Base-by-base conservation (phyloP, 371 early-diverging fungal genomes). In the Mucor indicus region DNA sequence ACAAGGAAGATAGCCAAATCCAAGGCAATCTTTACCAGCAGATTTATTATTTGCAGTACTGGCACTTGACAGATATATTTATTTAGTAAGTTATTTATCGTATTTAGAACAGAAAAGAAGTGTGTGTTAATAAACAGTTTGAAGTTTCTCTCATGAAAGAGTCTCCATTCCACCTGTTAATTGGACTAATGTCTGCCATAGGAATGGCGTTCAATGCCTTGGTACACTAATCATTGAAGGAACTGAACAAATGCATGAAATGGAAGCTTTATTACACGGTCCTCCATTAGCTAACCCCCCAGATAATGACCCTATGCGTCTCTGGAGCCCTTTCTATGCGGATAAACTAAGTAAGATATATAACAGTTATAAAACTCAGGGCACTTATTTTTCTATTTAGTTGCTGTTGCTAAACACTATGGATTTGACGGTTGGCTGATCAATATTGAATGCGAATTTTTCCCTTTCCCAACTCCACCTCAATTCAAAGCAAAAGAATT, bases 351-450 rank as follows among this genome's bases (percentile, higher is more conserved):
- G 76, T 71, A 58, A 38, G 20, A 15, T 32, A 25, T 0, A 12
- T 11, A 16, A 3, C 6, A n/a, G 12, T 41, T 10, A 30, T 16
- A 11, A 31, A 17, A 16, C 8, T 6, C n/a, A n/a, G n/a, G n/a
- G n/a, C 31, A 19, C 11, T 24, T 12, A 40, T 35, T 29, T 10
- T 12, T 29, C 29, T 25, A 13, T 42, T 25, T 45, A 74, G 84
- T 86, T 3, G 74, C 69, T 4, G 39, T 86, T 33, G 83, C 86
- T 0, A 59, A 68, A 15, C 72, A 78, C 48, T 86, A 80, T 53
- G 60, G 66, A 16, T 86, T 86, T 66, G 85, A 84, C 51, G 85
- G 87, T 6, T 86, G 82, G 80, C 67, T 86, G 39, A 62, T 86
- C 32, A 84, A 85, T 39, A 77, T 86, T 37, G 87, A 85, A 64